Conservation (phyloP, 768 basidiomycete genomes). For the Russula brevipes region DNA sequence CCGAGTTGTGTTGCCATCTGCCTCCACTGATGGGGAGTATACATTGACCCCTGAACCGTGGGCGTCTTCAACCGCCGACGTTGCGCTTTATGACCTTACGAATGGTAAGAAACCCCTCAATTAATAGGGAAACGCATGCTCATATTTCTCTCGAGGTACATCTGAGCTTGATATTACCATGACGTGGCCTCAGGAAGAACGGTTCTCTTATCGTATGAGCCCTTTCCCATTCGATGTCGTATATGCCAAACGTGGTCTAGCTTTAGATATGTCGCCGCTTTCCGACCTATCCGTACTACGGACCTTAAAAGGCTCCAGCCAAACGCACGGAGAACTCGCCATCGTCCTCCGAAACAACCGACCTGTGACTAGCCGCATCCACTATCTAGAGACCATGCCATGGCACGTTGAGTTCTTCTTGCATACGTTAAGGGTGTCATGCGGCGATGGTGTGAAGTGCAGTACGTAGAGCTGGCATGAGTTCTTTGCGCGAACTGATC, state of each 20-base stretch:
- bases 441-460: constrained; percentile 41
- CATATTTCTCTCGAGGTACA: constrained; percentile 18
- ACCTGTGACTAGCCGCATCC: constrained; percentile 39
- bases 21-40: constrained; percentile 31
- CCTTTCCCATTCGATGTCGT: background rate
- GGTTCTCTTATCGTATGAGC: constrained; percentile 53
- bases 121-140: constrained; percentile 4
- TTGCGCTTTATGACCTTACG: constrained; percentile 46
- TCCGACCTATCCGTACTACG: constrained; percentile 61
- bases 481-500: constrained; percentile 3
- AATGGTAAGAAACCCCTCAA: constrained; percentile 37
- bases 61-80: constrained; percentile 29
- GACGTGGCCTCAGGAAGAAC: constrained; percentile 45
- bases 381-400: constrained; percentile 90
- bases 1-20: constrained; percentile 40
- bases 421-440: constrained; percentile 59
- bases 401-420: constrained; percentile 88
- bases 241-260: constrained; percentile 29
- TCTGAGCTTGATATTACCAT: constrained; percentile 52
- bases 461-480: constrained; percentile 35
- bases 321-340: constrained; percentile 69
- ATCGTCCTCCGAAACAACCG: constrained; percentile 61
- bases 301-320: constrained; percentile 65
- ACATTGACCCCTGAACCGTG: constrained; percentile 50
- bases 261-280: constrained; percentile 37